Percentiles rank a stretch among this genome's conserved stretches.
Conservation (phyloP, 2,329 filamentous ascomycete species). For the Huntiella savannae region DNA sequence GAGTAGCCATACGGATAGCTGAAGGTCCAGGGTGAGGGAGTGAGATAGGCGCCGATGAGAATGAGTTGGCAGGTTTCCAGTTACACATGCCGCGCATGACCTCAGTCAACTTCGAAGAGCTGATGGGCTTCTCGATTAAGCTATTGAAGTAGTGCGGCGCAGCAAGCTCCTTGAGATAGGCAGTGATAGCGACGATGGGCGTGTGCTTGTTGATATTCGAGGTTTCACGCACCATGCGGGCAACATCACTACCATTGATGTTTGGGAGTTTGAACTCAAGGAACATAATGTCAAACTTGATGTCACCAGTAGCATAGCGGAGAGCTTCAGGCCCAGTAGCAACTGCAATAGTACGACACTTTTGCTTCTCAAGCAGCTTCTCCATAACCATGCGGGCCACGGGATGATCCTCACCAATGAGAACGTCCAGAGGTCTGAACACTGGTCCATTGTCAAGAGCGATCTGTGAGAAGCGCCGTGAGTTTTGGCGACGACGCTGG, state of each 20-base stretch:
- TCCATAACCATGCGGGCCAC: slow-evolving; percentile 99
- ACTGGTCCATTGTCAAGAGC: slow-evolving; percentile 58
- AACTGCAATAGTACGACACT: slow-evolving; percentile 84
- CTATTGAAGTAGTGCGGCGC: slow-evolving; percentile 92
- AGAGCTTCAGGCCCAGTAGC: slow-evolving; percentile 81
- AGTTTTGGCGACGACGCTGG: slow-evolving; percentile 84
- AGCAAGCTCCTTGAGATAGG: slow-evolving; percentile 92
- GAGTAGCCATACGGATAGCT: slow-evolving; percentile 43
- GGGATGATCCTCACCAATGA: slow-evolving; percentile 95
- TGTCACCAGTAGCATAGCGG: slow-evolving; percentile 84
- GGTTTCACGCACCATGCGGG: slow-evolving; percentile 92
- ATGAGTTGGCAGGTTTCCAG: slow-evolving; percentile 61
- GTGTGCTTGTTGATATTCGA: slow-evolving; percentile 90
- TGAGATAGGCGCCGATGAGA: slow-evolving; percentile 23
- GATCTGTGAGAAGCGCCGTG: slow-evolving; percentile 82
- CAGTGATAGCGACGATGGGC: slow-evolving; percentile 88
- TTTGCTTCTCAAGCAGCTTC: slow-evolving; percentile 82
- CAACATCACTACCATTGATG: slow-evolving; percentile 86
- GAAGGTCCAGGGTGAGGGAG: slow-evolving; percentile 42
- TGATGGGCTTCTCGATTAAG: slow-evolving; percentile 90
- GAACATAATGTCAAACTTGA: slow-evolving; percentile 97
- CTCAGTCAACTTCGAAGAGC: slow-evolving; percentile 74
- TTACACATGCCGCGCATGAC: slow-evolving; percentile 75
- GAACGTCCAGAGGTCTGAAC: slow-evolving; percentile 78
- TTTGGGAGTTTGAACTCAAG: slow-evolving; percentile 92